phyloP scores from a whole-genome alignment of 148 eudicot species.

The Rheum nobile region DNA sequence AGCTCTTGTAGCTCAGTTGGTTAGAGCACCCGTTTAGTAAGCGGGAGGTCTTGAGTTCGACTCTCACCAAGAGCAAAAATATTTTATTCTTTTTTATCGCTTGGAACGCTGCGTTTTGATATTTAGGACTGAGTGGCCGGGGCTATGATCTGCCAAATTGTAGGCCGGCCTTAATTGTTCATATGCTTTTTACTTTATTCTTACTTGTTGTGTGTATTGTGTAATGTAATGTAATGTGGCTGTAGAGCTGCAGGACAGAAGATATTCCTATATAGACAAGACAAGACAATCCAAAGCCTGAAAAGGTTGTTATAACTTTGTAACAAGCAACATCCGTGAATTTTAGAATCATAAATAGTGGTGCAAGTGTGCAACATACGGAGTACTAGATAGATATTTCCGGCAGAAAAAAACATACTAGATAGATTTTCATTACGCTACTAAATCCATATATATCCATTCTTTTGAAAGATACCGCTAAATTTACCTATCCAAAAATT shows the following conservation, averaged over 20 bases:
- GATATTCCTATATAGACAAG: not conserved
- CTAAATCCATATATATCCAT: not conserved
- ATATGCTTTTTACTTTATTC: not conserved
- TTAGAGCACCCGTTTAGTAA: conserved; percentile 18
- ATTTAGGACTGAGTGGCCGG: not conserved
- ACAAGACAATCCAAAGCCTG: not conserved
- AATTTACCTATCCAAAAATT: not conserved
- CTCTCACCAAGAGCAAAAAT: conserved; percentile 7
- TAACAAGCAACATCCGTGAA: not conserved
- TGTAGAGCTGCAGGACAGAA: not conserved
- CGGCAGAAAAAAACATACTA: no score
- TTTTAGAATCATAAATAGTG: not conserved
- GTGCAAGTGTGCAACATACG: no score
- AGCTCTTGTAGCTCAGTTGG: conserved; percentile 15
- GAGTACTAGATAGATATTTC: no score
- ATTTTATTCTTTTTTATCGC: not conserved
- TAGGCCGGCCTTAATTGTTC: not conserved
- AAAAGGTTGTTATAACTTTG: not conserved
- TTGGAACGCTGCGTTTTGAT: not conserved
- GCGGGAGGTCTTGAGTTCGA: conserved; percentile 21
- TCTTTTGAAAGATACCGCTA: not conserved
- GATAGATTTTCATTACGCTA: not conserved
- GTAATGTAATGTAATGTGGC: not conserved
- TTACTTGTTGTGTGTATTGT: not conserved
- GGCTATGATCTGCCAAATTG: not conserved